Base-by-base conservation (phyloP, 441 rosid species). In the Theobroma grandiflorum region DNA sequence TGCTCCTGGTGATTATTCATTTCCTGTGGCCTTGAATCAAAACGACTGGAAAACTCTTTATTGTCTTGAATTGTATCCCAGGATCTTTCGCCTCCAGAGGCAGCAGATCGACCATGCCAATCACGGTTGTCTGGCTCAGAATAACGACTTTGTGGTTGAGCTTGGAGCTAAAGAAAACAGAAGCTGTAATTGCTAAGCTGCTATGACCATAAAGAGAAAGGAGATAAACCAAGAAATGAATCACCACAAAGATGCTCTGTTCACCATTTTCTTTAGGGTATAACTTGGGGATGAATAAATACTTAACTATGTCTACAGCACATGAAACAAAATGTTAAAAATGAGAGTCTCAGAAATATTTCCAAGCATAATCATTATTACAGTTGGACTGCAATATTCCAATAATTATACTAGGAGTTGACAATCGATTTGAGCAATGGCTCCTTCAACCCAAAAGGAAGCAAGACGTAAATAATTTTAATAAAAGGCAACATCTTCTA, bases 121-220 rank as follows among this genome's bases (percentile, higher is more conserved):
- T 91, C 90, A 67, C 91, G 92, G 61, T 83, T 81, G 82, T 91
- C 93, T 78, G 88, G 85, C 86, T 90, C 89, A 50, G 87, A 85
- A 79, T 85, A 87, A 57, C 90, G 92, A 62, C 70, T 61, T 72
- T 86, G 81, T 35, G 89, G 71, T 58, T 85, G 91, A 76, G 33
- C 83, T n/a, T 81, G 88, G 45, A 38, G 82, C 92, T 90, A 79
- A 65, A 12, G 58, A 15, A 8, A 45, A 67, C 35, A 78, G 14
- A 52, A 2, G 33, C 53, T 2, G 43, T 10, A 8, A 68, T 79
- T 65, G 81, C 16, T 69, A 72, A 37, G 57, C 79, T 37, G 40
- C 20, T 35, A 75, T 12, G 20, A 72, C 50, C 14, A 22, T 72
- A 63, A 70, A 72, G 10, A 61, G 22, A 50, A n/a, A 14, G 37